Evolutionary conservation across 371 early-diverging fungal species (phyloP).

Genomic region (Haplosporangium sp.): DNA sequence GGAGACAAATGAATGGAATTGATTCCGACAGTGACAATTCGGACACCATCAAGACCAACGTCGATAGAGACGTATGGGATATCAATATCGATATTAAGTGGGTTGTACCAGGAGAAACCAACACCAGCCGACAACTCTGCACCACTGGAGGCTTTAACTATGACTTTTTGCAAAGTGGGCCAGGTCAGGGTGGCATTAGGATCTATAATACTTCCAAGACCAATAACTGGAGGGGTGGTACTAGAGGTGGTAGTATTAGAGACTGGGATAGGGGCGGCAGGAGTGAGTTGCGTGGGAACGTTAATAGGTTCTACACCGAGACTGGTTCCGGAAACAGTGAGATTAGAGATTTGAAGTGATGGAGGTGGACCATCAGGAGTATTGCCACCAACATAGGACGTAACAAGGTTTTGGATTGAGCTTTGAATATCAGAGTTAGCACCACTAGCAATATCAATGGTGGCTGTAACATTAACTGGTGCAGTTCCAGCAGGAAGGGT

Average conservation of each 20-base stretch:
- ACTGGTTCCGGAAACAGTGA: constrained; percentile 18
- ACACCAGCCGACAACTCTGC: constrained; percentile 40
- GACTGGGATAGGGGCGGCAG: constrained; percentile 23
- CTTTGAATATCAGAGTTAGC: constrained; percentile 24
- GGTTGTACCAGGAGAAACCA: constrained; percentile 52
- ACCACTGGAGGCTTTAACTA: constrained; percentile 36
- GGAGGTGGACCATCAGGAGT: constrained; percentile 36
- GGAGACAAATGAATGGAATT: constrained; percentile 31
- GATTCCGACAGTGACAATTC: constrained; percentile 29
- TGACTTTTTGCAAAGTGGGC: constrained; percentile 41
- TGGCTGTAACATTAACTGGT: constrained; percentile 37
- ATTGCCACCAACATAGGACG: constrained; percentile 27
- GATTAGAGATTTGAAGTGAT: constrained; percentile 23
- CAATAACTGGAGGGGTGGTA: constrained; percentile 41
- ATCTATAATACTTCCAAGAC: constrained; percentile 31
- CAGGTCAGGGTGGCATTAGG: constrained; percentile 27
- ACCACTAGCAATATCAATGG: constrained; percentile 37
- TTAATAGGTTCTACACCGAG: constrained; percentile 28
- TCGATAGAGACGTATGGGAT: constrained; percentile 39
- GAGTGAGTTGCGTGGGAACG: constrained; percentile 29
- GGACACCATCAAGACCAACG: constrained; percentile 40
- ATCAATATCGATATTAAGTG: constrained; percentile 39
- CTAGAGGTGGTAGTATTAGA: constrained; percentile 6
- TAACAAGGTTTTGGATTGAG: constrained; percentile 38
- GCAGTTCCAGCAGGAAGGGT: constrained; percentile 26